These are phyloP conservation scores for Cladophialophora chaetospira DNA, from an alignment of 2,329 filamentous ascomycete species.

Conservation along the genomic window DNA sequence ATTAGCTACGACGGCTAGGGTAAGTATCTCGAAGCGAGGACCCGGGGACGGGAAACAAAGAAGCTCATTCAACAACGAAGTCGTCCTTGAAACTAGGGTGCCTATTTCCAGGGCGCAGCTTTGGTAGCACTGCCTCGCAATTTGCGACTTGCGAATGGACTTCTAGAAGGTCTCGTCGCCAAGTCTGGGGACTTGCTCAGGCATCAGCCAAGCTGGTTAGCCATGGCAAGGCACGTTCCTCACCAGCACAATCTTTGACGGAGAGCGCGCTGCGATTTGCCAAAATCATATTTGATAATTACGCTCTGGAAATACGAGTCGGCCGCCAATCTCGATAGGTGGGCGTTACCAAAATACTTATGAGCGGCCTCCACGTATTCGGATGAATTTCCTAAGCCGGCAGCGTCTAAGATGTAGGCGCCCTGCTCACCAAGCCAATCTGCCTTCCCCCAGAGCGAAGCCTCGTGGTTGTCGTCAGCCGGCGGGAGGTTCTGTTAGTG, in stretches of 20 bases:
- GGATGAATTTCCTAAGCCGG: slow-evolving; percentile 2
- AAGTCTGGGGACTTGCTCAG: background rate
- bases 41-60: background rate
- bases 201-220: slow-evolving; percentile 6
- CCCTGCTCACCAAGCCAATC: background rate
- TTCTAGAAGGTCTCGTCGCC: background rate
- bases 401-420: background rate
- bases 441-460: slow-evolving; percentile 13
- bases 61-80: background rate
- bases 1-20: background rate
- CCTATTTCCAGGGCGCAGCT: too few relatives aligned
- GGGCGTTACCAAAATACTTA: too few relatives aligned
- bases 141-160: background rate
- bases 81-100: too few relatives aligned
- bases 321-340: background rate
- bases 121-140: too few relatives aligned
- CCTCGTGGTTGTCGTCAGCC: slow-evolving; percentile 13
- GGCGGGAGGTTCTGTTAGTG: background rate
- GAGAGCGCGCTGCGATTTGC: background rate
- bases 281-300: background rate
- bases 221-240: background rate
- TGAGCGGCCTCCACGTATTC: slow-evolving; percentile 12
- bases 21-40: too few relatives aligned
- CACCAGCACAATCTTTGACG: background rate
- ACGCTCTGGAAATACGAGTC: background rate